These are phyloP conservation scores for Pythium rhizo-oryzae DNA, from an alignment of 352 stramenopile species.

Conservation along the genomic window DNA sequence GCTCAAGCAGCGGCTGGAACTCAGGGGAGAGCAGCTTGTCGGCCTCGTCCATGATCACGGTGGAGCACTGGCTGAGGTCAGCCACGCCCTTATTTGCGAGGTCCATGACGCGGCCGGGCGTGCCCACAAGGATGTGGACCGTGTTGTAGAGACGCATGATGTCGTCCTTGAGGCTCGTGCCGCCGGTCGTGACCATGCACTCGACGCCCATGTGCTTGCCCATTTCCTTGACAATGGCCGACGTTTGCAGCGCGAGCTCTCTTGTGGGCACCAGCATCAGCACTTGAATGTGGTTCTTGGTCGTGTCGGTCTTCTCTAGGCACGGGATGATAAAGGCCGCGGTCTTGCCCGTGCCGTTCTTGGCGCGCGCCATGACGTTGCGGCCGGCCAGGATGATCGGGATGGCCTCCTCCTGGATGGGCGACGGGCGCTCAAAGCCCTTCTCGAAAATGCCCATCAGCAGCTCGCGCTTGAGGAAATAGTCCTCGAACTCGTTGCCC, in stretches of 20 bases:
- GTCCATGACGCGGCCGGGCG: conserved; percentile 98
- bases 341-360: conserved; percentile 99
- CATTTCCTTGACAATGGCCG: conserved; percentile 98
- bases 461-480: conserved; percentile 99
- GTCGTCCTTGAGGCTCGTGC: conserved; percentile 99
- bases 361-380: conserved; percentile 98
- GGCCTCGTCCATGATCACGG: conserved; percentile 99
- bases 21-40: conserved; percentile 99
- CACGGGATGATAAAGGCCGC: conserved; percentile 99
- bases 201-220: conserved; percentile 97
- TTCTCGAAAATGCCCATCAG: conserved; percentile 99
- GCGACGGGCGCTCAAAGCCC: conserved; percentile 98
- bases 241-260: conserved; percentile 99
- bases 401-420: conserved; percentile 99
- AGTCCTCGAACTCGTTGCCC: conserved; percentile 99
- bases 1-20: conserved; percentile 98
- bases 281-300: conserved; percentile 97
- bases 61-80: conserved; percentile 96
- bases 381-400: conserved; percentile 98
- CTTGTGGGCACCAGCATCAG: conserved; percentile 99
- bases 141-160: conserved; percentile 99
- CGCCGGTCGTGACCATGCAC: conserved; percentile 99
- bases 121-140: conserved; percentile 99
- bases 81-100: conserved; percentile 98
- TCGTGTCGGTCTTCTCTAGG: conserved; percentile 99